Evolutionary conservation across 2,329 filamentous ascomycete species (phyloP).

Genomic region (Cytospora paraplurivora): DNA sequence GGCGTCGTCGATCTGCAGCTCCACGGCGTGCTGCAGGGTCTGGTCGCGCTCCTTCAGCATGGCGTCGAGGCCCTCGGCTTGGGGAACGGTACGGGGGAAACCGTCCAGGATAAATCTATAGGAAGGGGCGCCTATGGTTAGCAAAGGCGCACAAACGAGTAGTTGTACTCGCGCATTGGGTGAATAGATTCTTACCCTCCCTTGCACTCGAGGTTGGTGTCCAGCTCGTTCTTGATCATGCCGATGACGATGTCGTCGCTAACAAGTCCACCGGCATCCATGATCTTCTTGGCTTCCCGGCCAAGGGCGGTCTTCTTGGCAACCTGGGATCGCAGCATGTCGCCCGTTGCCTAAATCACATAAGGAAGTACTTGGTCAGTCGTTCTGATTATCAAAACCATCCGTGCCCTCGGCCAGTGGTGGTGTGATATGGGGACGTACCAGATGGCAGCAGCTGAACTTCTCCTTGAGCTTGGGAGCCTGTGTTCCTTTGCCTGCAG

Average conservation of each 20-base stretch:
- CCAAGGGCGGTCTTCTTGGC: constrained; percentile 95
- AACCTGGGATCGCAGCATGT: constrained; percentile 98
- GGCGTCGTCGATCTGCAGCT: constrained; percentile 94
- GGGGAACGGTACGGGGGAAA: constrained; percentile 94
- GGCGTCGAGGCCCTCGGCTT: constrained; percentile 89
- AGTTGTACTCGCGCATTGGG: background rate
- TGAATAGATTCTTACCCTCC: constrained; percentile 69
- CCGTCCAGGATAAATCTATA: constrained; percentile 95
- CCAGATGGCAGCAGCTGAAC: constrained; percentile 95
- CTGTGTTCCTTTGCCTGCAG: constrained; percentile 93
- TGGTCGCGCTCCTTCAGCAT: constrained; percentile 82
- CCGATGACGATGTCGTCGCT: constrained; percentile 99
- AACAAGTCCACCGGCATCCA: constrained; percentile 96
- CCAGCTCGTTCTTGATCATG: constrained; percentile 98
- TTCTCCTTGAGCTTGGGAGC: constrained; percentile 98
- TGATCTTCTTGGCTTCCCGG: constrained; percentile 99
- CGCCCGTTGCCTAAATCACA: constrained; percentile 78
- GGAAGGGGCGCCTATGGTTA: constrained; percentile 29
- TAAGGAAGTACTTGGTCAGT: background rate
- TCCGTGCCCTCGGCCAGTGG: background rate
- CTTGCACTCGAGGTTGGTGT: constrained; percentile 92
- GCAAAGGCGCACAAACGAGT: constrained; percentile 29
- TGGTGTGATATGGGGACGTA: constrained; percentile 50
- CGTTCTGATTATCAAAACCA: background rate
- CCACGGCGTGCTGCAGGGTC: constrained; percentile 90